Conservation (phyloP, 257 asterid genomes). For the Galeopsis tetrahit region DNA sequence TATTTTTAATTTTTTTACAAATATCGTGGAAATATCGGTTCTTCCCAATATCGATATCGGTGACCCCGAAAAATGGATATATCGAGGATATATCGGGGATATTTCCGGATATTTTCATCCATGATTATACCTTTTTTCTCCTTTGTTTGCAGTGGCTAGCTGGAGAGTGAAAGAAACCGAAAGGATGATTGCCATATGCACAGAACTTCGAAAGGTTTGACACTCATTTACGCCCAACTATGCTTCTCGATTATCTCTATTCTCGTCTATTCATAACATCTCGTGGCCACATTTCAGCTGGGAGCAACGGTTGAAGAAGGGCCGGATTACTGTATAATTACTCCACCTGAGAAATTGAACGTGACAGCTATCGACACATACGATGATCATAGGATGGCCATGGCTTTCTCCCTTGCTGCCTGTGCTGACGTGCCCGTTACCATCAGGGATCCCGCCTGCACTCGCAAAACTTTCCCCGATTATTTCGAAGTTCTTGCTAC, state of each 20-base stretch:
- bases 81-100: no score
- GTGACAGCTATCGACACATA: conserved; percentile 85
- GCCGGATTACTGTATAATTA: conserved; percentile 85
- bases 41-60: no score
- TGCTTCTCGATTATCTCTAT: not conserved
- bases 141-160: conserved; percentile 83
- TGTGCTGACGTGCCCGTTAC: conserved; percentile 93
- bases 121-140: no score
- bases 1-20: no score
- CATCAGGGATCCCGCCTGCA: conserved; percentile 89
- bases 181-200: conserved; percentile 97
- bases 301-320: conserved; percentile 99
- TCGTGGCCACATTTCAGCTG: conserved; percentile 51
- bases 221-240: not conserved
- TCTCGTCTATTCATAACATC: not conserved
- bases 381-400: conserved; percentile 97
- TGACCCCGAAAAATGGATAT: no score
- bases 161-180: conserved; percentile 99
- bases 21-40: no score
- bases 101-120: no score
- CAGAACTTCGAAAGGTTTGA: conserved; percentile 90
- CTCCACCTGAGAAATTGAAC: conserved; percentile 89
- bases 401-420: conserved; percentile 98
- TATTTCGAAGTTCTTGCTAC: conserved; percentile 79
- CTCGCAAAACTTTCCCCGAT: conserved; percentile 95